Conservation (phyloP, 768 basidiomycete species). For the Russula griseocarnosa region DNA sequence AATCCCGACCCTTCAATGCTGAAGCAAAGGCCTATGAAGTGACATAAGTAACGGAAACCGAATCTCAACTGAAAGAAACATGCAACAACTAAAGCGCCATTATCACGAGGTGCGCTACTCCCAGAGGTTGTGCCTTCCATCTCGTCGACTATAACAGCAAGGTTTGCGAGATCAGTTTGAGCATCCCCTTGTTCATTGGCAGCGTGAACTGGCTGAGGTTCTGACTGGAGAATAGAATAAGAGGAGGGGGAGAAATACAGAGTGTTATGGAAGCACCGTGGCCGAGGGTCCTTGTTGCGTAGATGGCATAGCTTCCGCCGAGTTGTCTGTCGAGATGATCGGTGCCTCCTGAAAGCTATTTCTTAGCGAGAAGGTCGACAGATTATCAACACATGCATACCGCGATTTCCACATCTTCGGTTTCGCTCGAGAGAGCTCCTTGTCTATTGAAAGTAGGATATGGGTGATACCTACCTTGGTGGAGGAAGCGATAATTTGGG, state of each 20-base stretch:
- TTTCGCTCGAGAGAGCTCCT: slow-evolving; percentile 4
- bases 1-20: slow-evolving; percentile 4
- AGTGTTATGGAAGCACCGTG: background rate
- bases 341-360: background rate
- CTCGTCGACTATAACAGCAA: slow-evolving; percentile 17
- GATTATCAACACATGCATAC: background rate
- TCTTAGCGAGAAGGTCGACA: background rate
- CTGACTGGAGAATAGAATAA: slow-evolving; percentile 2
- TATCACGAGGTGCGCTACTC: background rate
- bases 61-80: slow-evolving; percentile 5
- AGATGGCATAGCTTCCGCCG: background rate
- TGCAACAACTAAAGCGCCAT: slow-evolving; percentile 9
- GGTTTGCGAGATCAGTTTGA: slow-evolving; percentile 3
- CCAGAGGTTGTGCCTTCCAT: slow-evolving; percentile 5
- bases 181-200: background rate
- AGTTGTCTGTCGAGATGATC: background rate
- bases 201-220: background rate
- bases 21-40: slow-evolving; percentile 14
- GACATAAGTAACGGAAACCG: slow-evolving; percentile 5
- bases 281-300: slow-evolving; percentile 1
- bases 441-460: slow-evolving; percentile 26
- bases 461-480: slow-evolving; percentile 25
- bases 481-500: slow-evolving; percentile 27
- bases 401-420: slow-evolving; percentile 1
- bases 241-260: background rate